Percentiles rank a stretch among this genome's conserved stretches.
phyloP scores from a whole-genome alignment of 192 early-diverging fungal genomes.

The Gorgonomyces haynaldii region DNA sequence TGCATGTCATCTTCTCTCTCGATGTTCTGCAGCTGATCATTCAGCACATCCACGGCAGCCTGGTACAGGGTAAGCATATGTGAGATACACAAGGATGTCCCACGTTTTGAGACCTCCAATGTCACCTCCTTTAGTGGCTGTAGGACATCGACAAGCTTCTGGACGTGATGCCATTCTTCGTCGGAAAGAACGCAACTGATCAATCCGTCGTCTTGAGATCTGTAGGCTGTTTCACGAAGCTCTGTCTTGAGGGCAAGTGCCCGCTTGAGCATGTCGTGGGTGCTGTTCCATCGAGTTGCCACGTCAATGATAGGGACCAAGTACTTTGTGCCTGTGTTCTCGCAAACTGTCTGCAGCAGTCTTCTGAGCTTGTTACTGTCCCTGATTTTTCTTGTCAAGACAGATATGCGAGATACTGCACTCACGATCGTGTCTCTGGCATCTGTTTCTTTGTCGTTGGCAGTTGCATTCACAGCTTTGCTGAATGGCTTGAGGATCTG shows the following conservation, averaged over 20 bases:
- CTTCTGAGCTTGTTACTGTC: not conserved
- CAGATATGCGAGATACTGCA: no score
- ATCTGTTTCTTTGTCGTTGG: no score
- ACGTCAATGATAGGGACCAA: conserved; percentile 2
- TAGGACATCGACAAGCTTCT: not conserved
- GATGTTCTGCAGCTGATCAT: no score
- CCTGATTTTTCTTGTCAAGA: not conserved
- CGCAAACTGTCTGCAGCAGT: not conserved
- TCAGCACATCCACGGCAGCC: no score
- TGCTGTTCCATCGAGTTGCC: conserved; percentile 1
- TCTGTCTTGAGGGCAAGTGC: not conserved
- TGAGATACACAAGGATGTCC: not conserved
- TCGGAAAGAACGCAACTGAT: not conserved
- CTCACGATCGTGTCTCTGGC: no score
- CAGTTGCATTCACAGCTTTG: no score
- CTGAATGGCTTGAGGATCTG: conserved; percentile 1
- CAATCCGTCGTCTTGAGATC: not conserved
- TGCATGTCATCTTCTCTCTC: conserved; percentile 3
- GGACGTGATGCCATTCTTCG: not conserved
- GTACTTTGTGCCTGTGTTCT: not conserved
- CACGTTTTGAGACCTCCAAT: not conserved
- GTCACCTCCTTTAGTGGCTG: not conserved
- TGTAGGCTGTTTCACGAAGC: not conserved
- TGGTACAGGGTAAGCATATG: no score
- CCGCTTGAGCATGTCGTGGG: not conserved